Evolutionary conservation across 176 grass and related monocot genomes (phyloP).

Genomic region (Alopecurus myosuroides): DNA sequence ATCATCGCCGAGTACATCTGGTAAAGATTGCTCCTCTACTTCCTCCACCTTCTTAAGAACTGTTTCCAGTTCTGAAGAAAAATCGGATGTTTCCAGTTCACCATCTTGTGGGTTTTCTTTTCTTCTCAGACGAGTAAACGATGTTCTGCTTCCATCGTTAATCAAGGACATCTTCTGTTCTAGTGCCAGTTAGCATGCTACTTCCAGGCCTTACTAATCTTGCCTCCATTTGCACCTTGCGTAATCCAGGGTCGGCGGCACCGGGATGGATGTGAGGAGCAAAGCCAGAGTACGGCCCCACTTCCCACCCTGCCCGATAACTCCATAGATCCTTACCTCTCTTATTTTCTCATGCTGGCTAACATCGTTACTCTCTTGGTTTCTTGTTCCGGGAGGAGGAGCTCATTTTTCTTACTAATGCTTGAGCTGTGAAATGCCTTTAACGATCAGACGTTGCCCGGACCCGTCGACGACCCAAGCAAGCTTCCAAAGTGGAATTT

Average conservation of each 20-base stretch:
- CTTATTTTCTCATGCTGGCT: background rate
- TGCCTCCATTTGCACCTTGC: background rate
- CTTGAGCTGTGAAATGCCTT: background rate
- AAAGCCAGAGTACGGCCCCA: conserved; percentile 47
- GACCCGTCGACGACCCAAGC: conserved; percentile 59
- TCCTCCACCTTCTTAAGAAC: background rate
- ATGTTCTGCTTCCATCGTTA: background rate
- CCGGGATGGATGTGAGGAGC: conserved; percentile 91
- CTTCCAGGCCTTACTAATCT: background rate
- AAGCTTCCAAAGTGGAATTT: conserved; percentile 99
- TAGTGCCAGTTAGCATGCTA: background rate
- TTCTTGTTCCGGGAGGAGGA: background rate
- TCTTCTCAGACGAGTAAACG: background rate
- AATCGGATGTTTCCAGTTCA: background rate
- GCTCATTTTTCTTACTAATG: no score
- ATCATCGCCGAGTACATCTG: conserved; percentile 87
- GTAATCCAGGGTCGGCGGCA: conserved; percentile 65
- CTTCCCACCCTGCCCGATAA: background rate
- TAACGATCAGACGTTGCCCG: conserved; percentile 57
- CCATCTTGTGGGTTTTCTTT: background rate
- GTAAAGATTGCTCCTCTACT: conserved; percentile 13
- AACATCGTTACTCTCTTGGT: background rate
- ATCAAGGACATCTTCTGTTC: background rate
- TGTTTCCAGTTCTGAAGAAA: background rate
- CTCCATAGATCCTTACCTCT: background rate